Conservation (phyloP, 2,329 filamentous ascomycete genomes). For the Cladosporium sp. region DNA sequence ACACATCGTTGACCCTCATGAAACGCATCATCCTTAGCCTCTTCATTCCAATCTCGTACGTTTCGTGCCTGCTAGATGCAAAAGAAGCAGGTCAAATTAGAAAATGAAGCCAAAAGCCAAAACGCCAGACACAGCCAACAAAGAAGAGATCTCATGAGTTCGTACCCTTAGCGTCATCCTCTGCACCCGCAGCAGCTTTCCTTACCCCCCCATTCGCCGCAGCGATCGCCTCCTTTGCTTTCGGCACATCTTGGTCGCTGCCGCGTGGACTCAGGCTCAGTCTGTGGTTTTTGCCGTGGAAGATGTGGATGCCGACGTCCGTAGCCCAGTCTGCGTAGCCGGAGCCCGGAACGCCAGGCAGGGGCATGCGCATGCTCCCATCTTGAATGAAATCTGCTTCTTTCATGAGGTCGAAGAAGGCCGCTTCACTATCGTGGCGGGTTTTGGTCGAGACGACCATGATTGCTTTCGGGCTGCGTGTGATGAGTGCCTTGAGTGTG, state of each 20-base stretch:
- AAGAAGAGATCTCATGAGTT: background rate
- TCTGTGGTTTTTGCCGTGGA: conserved; percentile 26
- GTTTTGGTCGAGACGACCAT: conserved; percentile 60
- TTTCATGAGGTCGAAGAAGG: conserved; percentile 58
- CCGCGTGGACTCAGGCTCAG: conserved; percentile 26
- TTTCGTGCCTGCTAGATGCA: conserved; percentile 10
- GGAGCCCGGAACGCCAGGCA: conserved; percentile 28
- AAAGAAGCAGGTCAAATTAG: conserved; percentile 6
- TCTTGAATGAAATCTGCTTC: conserved; percentile 27
- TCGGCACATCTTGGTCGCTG: conserved; percentile 25
- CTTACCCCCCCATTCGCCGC: background rate
- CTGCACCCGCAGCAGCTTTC: background rate
- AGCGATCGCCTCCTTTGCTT: conserved; percentile 4
- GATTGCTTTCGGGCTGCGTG: conserved; percentile 43
- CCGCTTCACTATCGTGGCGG: conserved; percentile 58
- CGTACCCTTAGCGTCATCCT: conserved; percentile 2
- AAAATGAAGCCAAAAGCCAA: background rate
- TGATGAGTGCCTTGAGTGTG: conserved; percentile 47
- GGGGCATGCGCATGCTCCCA: conserved; percentile 23
- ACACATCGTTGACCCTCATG: too few species aligned
- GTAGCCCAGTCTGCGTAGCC: conserved; percentile 32
- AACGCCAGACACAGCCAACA: background rate
- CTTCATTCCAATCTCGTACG: background rate
- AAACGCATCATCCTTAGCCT: background rate
- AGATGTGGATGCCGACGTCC: conserved; percentile 31